Evolutionary conservation across 805 yeast genomes (phyloP).

Genomic region (Priceomyces fermenticarens): DNA sequence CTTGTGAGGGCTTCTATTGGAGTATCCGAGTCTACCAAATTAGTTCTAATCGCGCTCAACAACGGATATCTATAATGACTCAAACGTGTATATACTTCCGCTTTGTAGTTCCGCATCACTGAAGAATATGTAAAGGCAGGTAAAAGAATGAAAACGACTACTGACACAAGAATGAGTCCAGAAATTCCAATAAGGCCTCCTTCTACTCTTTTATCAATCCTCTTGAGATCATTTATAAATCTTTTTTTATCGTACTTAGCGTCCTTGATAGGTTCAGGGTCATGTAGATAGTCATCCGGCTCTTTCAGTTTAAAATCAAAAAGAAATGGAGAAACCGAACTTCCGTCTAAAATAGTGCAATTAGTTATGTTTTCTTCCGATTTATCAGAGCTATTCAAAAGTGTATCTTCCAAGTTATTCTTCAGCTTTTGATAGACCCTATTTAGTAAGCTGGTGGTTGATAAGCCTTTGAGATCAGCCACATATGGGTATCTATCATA

Average conservation of each 20-base stretch:
- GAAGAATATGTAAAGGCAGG: slow-evolving; percentile 88
- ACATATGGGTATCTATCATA: too few relatives aligned
- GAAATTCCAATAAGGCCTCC: slow-evolving; percentile 62
- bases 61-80: slow-evolving; percentile 55
- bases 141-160: slow-evolving; percentile 68
- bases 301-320: slow-evolving; percentile 89
- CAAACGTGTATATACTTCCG: slow-evolving; percentile 41
- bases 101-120: slow-evolving; percentile 32
- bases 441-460: too few relatives aligned
- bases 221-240: slow-evolving; percentile 59
- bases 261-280: slow-evolving; percentile 93
- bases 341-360: slow-evolving; percentile 92
- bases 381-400: slow-evolving; percentile 11
- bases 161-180: slow-evolving; percentile 54
- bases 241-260: slow-evolving; percentile 77
- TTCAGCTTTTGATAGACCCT: too few relatives aligned
- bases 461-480: too few relatives aligned
- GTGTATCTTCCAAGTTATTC: too few relatives aligned
- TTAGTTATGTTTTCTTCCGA: slow-evolving; percentile 48
- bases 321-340: slow-evolving; percentile 91
- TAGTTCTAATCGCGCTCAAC: slow-evolving; percentile 56
- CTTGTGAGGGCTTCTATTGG: slow-evolving; percentile 52
- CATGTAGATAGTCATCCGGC: slow-evolving; percentile 90
- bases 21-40: slow-evolving; percentile 68
- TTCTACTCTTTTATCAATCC: slow-evolving; percentile 60